Evolutionary conservation across 1,284 basidiomycete genomes (phyloP), one percentile per base, ranked within the genome.

Genomic region (Schizophyllum commune): DNA sequence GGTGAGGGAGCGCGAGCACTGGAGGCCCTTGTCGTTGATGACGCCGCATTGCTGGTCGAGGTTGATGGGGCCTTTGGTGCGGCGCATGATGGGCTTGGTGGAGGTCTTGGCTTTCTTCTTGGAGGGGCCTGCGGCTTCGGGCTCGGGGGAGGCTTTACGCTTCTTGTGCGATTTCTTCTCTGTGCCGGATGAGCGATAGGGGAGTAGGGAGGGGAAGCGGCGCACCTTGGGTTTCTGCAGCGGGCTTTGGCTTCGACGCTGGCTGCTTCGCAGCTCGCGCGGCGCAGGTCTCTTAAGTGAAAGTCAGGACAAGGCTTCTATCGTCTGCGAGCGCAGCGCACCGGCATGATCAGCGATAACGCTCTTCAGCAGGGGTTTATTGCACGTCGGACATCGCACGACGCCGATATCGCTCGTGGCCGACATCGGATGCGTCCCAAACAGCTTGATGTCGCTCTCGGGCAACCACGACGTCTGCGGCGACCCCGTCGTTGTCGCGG

Each of bases 21-120:
- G 94, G 9, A 94, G 78, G 55, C 84, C 84, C 72, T 98, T 98
- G 77, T 98, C 96, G 76, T 96, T 98, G 73, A 98, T 96, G 55
- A 99, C 96, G 60, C 97, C 96, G 68, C 96, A 99, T 69, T 98
- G 95, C 64, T 86, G 88, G 77, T 98, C 94, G 65, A 91, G 87
- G 73, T 98, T 90, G 59, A 96, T 85, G 1, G 94, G 94, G 1
- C 91, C 91, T 69, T 93, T 91, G 63, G 84, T 75, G 54, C 92
- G 85, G 13, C 86, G 85, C 70, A 89, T 91, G 15, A 83, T 90
- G 66, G 83, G 80, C 72, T 89, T 92, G 62, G 82, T 78, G 58
- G 79, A 75, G 11, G 86, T 81, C 72, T 91, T 91, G 32, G 77
- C 74, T 72, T 91, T 93, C 76, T 93, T 93, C 74, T 87, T 87